These are phyloP conservation scores for Nicotiana rustica DNA, from an alignment of 305 asterid genomes.

Conservation along the genomic window DNA sequence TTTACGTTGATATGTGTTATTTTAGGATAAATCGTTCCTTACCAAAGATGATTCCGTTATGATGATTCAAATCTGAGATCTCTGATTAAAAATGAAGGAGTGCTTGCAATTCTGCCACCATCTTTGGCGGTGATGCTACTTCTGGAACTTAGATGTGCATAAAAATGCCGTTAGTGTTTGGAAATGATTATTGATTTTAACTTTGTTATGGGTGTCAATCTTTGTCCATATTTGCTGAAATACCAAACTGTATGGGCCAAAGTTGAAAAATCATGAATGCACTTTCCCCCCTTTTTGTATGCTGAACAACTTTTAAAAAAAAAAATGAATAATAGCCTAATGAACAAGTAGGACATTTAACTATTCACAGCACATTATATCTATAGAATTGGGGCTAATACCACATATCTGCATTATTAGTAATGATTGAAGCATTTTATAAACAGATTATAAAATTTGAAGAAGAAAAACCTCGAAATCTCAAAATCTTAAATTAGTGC, in stretches of 20 bases:
- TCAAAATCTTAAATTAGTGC: too few species aligned
- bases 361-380: neutral
- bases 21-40: too few species aligned
- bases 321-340: neutral
- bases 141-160: neutral
- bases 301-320: neutral
- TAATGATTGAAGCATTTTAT: neutral
- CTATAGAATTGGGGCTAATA: neutral
- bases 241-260: neutral
- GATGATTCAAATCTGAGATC: rapidly evolving
- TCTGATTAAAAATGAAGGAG: too few species aligned
- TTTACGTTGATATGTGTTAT: too few species aligned
- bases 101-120: rapidly evolving
- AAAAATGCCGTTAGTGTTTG: neutral
- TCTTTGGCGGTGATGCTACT: too few species aligned
- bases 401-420: neutral
- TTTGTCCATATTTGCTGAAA: constrained; percentile 5
- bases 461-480: too few species aligned
- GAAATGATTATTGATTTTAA: neutral
- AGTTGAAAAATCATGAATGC: neutral
- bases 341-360: neutral
- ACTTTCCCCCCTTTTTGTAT: neutral
- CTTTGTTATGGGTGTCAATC: neutral
- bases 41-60: too few species aligned
- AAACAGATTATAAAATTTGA: neutral